Evolutionary conservation across 805 yeast genomes (phyloP), one percentile per base, ranked within the genome.

Genomic region (Metschnikowia drakensbergensis): DNA sequence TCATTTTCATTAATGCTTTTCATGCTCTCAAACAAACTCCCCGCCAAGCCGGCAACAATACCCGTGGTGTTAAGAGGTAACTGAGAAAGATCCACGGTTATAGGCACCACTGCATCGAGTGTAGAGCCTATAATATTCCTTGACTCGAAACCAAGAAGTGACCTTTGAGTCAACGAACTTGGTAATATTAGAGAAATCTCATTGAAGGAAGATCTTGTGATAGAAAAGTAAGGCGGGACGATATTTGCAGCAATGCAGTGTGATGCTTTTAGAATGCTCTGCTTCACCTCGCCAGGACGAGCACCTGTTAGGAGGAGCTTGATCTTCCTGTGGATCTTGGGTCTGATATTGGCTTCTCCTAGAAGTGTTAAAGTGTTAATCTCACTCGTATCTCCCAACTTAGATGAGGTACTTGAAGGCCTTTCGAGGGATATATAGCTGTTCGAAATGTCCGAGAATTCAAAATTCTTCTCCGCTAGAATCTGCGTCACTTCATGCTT

Each of bases 41-140:
- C 66, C 0, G 88, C 86, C 23, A 83, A 72, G 1, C 86, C 85
- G 0, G 86, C 82, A 1, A 82, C 86, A 42, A 83, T 81, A 36
- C 88, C 88, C 23, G 82, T 80, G 6, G 81, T 69, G 60, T 83
- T 83, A 13, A 79, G 62, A 0, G 87, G 87, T 25, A 83, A 59
- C 28, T 66, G 64, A 10, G 74, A 66, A 50, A 83, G 70, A 58
- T 83, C 82, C 22, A 83, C 74, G 1, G 75, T 67, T 4, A 82
- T 66, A 0, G 88, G 87, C n/a, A 75, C 67, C 42, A 82, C 74
- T 34, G 68, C 67, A 57, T 83, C 88, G 53, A 75, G 76, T 17
- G 75, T 64, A 3, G 85, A 79, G 0, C 88, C 87, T 46, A 80
- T 72, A 38, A 82, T 67, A 40, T 66, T 61, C 27, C 65, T 66